Percentiles rank a stretch among this genome's conserved stretches.
phyloP scores from a whole-genome alignment of 1,284 basidiomycete genomes.

The Ceratobasidium sp. region DNA sequence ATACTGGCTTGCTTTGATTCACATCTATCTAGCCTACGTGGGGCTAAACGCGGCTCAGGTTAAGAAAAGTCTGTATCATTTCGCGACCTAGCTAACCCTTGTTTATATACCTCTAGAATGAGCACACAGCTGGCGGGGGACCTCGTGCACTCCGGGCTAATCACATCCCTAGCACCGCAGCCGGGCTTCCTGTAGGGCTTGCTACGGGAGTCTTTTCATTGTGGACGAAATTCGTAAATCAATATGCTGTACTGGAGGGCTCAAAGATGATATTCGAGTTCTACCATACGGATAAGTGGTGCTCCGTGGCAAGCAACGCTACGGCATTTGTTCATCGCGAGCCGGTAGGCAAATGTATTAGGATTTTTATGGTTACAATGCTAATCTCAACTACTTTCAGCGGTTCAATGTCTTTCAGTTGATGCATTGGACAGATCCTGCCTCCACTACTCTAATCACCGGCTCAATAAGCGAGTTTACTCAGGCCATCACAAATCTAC shows the following conservation, averaged over 20 bases:
- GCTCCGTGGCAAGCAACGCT: conserved; percentile 57
- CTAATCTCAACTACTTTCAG: no score
- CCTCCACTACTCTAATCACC: no score
- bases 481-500: no score
- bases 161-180: not conserved
- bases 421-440: conserved; percentile 25
- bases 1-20: not conserved
- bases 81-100: no score
- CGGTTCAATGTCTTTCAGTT: not conserved
- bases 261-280: conserved; percentile 61
- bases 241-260: conserved; percentile 15
- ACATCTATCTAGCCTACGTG: not conserved
- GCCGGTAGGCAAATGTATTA: conserved; percentile 25
- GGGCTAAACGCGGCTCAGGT: not conserved
- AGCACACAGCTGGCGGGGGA: not conserved
- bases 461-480: no score
- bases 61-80: not conserved
- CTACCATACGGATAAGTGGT: conserved; percentile 60
- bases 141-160: not conserved
- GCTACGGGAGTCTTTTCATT: conserved; percentile 31
- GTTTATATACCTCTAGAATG: not conserved
- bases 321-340: conserved; percentile 56
- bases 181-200: conserved; percentile 9
- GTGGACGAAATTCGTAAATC: conserved; percentile 43
- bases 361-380: no score